A percentile compares a stretch with the other conserved stretches of the same genome.
These are phyloP conservation scores for Lolium rigidum DNA, from an alignment of 176 grass and related monocot species.

Conservation along the genomic window DNA sequence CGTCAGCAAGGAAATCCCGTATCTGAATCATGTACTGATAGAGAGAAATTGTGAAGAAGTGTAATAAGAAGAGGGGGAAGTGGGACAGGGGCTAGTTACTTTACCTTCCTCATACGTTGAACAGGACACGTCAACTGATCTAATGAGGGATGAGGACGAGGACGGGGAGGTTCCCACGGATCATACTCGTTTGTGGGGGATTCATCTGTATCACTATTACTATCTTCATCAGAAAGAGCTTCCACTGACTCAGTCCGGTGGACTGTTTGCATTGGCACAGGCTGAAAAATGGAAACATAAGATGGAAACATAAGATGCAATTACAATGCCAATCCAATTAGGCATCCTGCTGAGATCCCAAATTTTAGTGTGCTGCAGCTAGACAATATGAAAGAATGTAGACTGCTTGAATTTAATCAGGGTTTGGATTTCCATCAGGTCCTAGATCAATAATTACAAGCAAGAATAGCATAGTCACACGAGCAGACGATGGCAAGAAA, in stretches of 20 bases:
- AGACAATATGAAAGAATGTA: constrained; percentile 11
- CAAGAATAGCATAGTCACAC: neutral
- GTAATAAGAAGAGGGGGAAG: neutral
- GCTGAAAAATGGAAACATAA: neutral
- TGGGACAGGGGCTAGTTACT: neutral
- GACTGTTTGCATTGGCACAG: neutral
- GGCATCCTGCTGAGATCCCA: neutral
- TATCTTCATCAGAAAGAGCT: neutral
- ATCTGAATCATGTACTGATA: neutral
- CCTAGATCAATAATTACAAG: neutral
- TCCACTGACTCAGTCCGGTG: neutral
- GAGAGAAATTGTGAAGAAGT: neutral
- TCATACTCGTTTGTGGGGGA: neutral
- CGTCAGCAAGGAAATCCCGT: neutral
- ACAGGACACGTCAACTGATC: neutral
- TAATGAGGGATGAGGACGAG: neutral
- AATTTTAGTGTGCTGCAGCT: neutral
- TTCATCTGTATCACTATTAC: constrained; percentile 11
- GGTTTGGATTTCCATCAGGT: neutral
- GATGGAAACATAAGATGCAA: no score
- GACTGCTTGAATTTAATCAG: constrained; percentile 4
- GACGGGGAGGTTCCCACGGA: constrained; percentile 37
- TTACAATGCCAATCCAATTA: neutral
- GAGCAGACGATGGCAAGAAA: neutral
- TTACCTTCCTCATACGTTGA: neutral